Conservation (phyloP, 352 stramenopile species). For the Thalassiosira pacifica region DNA sequence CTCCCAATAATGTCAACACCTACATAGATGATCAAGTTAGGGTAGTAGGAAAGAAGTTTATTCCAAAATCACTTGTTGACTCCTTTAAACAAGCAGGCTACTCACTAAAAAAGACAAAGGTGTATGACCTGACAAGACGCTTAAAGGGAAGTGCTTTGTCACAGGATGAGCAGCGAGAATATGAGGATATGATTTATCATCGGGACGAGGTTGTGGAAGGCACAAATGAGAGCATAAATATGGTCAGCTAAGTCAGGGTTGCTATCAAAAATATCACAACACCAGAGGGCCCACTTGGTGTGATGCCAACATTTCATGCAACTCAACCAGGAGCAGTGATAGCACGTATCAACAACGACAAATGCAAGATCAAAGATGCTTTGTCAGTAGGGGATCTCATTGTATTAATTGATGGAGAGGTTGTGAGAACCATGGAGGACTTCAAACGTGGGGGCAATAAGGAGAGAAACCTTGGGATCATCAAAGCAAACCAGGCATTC, state of each 20-base stretch:
- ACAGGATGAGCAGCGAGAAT: neutral
- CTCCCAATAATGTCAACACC: neutral
- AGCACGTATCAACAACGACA: no score
- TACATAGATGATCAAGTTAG: constrained; percentile 2
- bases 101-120: neutral
- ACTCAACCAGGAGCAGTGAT: no score
- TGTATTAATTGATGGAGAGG: neutral
- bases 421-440: neutral
- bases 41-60: neutral
- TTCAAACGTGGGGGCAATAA: neutral
- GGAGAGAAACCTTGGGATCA: neutral
- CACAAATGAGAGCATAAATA: no score
- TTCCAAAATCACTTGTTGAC: neutral
- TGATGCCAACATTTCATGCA: no score
- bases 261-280: no score
- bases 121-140: neutral
- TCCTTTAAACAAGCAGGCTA: neutral
- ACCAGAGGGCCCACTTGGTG: no score
- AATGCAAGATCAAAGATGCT: no score
- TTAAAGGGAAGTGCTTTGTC: neutral
- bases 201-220: no score
- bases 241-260: no score
- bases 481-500: neutral
- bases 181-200: neutral
- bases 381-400: no score